phyloP scores from a whole-genome alignment of 2,329 filamentous ascomycete species.

The Beauveria medogensis region DNA sequence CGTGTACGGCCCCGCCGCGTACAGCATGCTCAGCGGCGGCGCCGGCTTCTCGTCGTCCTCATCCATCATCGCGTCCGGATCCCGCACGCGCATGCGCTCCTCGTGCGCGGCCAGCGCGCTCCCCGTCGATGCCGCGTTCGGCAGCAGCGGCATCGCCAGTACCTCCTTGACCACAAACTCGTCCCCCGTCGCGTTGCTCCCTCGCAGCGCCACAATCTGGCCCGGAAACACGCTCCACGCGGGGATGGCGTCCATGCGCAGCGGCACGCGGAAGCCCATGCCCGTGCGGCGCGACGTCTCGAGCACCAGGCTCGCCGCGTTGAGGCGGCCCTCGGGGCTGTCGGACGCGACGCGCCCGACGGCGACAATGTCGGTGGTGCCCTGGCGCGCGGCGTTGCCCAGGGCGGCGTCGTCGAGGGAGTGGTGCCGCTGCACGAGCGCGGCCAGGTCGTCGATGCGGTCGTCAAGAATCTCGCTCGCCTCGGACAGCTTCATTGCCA shows the following conservation, averaged over 20 bases:
- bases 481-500: constrained; percentile 91
- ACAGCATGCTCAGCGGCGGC: constrained; percentile 65
- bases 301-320: constrained; percentile 74
- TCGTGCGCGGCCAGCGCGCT: constrained; percentile 59
- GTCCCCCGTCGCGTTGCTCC: constrained; percentile 78
- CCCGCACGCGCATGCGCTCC: constrained; percentile 54
- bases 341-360: constrained; percentile 90
- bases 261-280: constrained; percentile 69
- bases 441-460: constrained; percentile 81
- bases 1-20: constrained; percentile 84
- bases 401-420: constrained; percentile 71
- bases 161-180: constrained; percentile 76
- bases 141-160: constrained; percentile 65
- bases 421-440: constrained; percentile 66
- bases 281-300: constrained; percentile 82
- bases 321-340: constrained; percentile 76
- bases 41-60: constrained; percentile 36
- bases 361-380: constrained; percentile 78
- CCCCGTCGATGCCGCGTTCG: constrained; percentile 62
- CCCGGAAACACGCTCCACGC: constrained; percentile 85
- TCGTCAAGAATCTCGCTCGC: constrained; percentile 91
- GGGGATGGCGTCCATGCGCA: constrained; percentile 63
- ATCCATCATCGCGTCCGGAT: constrained; percentile 47
- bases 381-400: constrained; percentile 77
- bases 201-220: constrained; percentile 80